A percentile compares a stretch with the other conserved stretches of the same genome.
phyloP scores from a whole-genome alignment of 1,284 basidiomycete genomes.

The Thelephora terrestris region DNA sequence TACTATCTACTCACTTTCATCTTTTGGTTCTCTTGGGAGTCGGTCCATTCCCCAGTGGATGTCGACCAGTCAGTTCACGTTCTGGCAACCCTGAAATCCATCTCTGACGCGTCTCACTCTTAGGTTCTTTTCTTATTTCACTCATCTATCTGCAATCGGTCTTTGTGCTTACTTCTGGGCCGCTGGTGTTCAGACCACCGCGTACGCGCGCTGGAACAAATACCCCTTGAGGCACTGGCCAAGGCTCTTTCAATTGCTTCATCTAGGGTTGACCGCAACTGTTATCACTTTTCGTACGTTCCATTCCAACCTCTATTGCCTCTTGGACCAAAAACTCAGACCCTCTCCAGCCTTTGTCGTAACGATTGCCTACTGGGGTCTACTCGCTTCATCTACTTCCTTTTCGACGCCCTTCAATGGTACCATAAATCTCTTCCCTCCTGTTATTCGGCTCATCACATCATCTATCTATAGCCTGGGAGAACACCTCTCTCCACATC shows the following conservation, averaged over 20 bases:
- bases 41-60: constrained; percentile 19
- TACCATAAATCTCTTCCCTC: constrained; percentile 17
- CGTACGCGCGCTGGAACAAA: constrained; percentile 27
- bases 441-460: background rate
- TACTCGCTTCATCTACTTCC: constrained; percentile 35
- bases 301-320: background rate
- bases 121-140: constrained; percentile 59
- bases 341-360: constrained; percentile 49
- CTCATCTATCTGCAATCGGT: constrained; percentile 52
- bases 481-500: constrained; percentile 50
- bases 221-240: constrained; percentile 57
- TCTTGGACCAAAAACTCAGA: background rate
- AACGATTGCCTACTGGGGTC: constrained; percentile 55
- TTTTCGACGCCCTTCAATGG: constrained; percentile 30
- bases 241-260: constrained; percentile 42
- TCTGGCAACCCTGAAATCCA: no score
- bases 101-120: constrained; percentile 14
- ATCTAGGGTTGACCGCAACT: constrained; percentile 43
- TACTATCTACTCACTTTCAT: constrained; percentile 43
- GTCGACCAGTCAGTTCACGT: background rate
- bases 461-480: constrained; percentile 33
- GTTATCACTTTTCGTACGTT: constrained; percentile 51
- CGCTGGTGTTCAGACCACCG: constrained; percentile 41
- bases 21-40: constrained; percentile 32
- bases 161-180: constrained; percentile 54